phyloP scores from a whole-genome alignment of 768 basidiomycete species.

The Russula brevipes region DNA sequence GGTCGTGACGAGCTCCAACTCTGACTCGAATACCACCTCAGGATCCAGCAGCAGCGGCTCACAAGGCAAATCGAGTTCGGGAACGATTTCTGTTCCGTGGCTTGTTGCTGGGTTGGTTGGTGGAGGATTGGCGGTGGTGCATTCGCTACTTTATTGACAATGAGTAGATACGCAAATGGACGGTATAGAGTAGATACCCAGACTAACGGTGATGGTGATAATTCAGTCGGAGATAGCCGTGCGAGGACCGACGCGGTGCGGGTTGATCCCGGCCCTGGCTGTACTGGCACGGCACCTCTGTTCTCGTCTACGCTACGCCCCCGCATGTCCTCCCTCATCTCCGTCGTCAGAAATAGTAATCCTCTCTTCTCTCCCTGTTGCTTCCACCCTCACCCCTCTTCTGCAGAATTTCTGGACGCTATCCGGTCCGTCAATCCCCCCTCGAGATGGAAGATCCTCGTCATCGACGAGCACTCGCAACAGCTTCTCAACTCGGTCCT shows the following conservation, averaged over 20 bases:
- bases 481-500: slow-evolving; percentile 77
- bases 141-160: background rate
- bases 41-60: background rate
- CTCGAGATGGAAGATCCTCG: slow-evolving; percentile 93
- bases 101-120: background rate
- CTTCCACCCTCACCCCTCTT: slow-evolving; percentile 2
- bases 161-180: background rate
- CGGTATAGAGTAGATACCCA: too few species aligned
- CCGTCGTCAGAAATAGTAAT: slow-evolving; percentile 40
- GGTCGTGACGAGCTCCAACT: slow-evolving; percentile 9
- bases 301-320: background rate
- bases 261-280: background rate
- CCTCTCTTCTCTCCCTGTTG: background rate
- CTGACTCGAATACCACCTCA: background rate
- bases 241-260: background rate
- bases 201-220: too few species aligned
- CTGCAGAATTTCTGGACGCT: slow-evolving; percentile 76
- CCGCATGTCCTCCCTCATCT: slow-evolving; percentile 39
- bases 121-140: background rate
- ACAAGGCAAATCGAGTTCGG: background rate
- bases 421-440: slow-evolving; percentile 84
- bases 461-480: slow-evolving; percentile 91
- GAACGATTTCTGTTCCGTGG: background rate
- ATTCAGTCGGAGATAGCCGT: slow-evolving; percentile 15
- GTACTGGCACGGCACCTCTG: background rate